Conservation (phyloP, 2,329 filamentous ascomycete genomes). For the Alternaria conjuncta region DNA sequence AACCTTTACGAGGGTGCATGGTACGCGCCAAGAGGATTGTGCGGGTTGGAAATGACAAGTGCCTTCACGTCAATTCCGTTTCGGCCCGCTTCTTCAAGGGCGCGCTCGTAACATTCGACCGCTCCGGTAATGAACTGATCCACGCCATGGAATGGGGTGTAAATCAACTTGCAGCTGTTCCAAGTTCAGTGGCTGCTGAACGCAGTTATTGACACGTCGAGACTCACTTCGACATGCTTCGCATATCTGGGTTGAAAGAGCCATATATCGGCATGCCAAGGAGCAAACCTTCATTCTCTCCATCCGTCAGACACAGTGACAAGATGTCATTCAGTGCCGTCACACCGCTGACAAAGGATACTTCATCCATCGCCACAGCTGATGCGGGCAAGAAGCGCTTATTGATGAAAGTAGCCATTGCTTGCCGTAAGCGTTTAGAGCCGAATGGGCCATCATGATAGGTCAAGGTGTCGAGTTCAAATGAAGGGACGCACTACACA, state of each 20-base stretch:
- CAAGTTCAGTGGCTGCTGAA: not conserved
- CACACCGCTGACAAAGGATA: conserved; percentile 7
- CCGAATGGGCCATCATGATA: conserved; percentile 12
- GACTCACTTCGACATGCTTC: conserved; percentile 10
- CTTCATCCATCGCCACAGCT: not conserved
- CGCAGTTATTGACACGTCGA: not conserved
- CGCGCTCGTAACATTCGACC: conserved; percentile 48
- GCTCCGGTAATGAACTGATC: conserved; percentile 3
- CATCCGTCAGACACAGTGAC: conserved; percentile 8
- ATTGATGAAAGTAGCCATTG: conserved; percentile 7
- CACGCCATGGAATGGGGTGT: not conserved
- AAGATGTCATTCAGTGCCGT: conserved; percentile 11
- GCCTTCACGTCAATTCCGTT: conserved; percentile 49
- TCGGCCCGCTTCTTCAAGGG: conserved; percentile 41
- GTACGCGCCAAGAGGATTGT: conserved; percentile 57
- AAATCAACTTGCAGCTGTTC: conserved; percentile 7
- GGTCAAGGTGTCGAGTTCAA: conserved; percentile 3
- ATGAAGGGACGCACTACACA: not conserved
- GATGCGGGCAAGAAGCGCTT: conserved; percentile 5
- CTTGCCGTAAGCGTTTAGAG: conserved; percentile 2
- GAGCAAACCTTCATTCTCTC: conserved; percentile 6
- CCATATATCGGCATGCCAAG: conserved; percentile 13
- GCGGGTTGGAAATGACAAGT: conserved; percentile 59
- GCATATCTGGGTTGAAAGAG: conserved; percentile 6
- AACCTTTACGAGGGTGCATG: not conserved